These are phyloP conservation scores for Neurospora sp. DNA, from an alignment of 2,329 filamentous ascomycete species.

Conservation along the genomic window DNA sequence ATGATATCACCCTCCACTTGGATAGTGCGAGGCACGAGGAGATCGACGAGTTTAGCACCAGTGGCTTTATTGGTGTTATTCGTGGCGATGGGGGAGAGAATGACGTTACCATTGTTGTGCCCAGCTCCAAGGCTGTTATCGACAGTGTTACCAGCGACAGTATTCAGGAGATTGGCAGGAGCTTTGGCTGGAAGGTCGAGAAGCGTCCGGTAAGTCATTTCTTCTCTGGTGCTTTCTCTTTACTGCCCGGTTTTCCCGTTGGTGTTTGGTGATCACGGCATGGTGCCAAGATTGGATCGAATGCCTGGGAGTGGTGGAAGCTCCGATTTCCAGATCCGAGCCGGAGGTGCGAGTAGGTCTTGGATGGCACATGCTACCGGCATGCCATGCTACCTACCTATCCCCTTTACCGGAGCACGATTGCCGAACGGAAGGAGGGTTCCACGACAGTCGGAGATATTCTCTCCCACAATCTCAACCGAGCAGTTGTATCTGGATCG, in stretches of 20 bases:
- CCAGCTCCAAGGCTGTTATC: constrained; percentile 80
- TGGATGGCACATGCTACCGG: background rate
- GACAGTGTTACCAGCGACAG: constrained; percentile 76
- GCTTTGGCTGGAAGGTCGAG: constrained; percentile 79
- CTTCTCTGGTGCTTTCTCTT: background rate
- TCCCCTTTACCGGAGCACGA: background rate
- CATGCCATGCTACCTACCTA: background rate
- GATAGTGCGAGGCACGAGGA: constrained; percentile 77
- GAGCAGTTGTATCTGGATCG: background rate
- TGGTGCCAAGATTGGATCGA: background rate
- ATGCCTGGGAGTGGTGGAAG: background rate
- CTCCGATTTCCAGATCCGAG: background rate
- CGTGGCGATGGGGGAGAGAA: constrained; percentile 38
- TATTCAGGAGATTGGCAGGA: constrained; percentile 62
- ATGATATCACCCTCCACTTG: constrained; percentile 87
- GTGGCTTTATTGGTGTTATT: constrained; percentile 77
- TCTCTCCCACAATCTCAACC: background rate
- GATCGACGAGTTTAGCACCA: constrained; percentile 93
- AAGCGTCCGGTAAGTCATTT: constrained; percentile 48
- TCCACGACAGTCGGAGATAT: background rate
- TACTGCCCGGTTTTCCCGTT: background rate
- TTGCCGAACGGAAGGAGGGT: background rate
- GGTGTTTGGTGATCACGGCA: background rate
- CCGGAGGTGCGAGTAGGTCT: background rate
- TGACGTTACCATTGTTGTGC: constrained; percentile 67